Base-by-base conservation (phyloP, 2,329 filamentous ascomycete species). In the Botrytis fabae region DNA sequence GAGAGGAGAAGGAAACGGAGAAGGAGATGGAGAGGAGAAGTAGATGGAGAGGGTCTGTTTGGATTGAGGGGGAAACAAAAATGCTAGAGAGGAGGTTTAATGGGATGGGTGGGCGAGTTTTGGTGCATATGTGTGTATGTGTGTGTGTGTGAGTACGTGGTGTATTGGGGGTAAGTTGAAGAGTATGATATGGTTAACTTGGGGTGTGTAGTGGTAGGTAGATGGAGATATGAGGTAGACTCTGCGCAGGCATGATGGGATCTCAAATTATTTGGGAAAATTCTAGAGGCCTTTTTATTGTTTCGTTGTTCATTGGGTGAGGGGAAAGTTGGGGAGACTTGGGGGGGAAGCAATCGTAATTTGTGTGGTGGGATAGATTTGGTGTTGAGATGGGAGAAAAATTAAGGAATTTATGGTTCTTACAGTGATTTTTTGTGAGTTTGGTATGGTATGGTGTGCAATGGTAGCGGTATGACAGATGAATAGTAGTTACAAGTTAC, bases 221-320 rank as follows among this genome's bases (percentile, higher is more conserved):
- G 48, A 54, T 16, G 25, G 25, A 16, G 25, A n/a, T 16, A 6
- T 5, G 25, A 54, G 12, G 10, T 7, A 54, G 12, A n/a, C 25
- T 16, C 25, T 5, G 12, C 40, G 40, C 25, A 4, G 48, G 25
- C 14, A n/a, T 16, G 5, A 54, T n/a, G 12, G 25, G 12, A 54
- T 54, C n/a, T 16, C 1, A n/a, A n/a, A 12, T n/a, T 16, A 12
- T 2, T 16, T n/a, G 12, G 25, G 12, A 54, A 14, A 25, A n/a
- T 54, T 0, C 14, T 7, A 2, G 7, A 1, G 14, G 0, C 3
- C 25, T 2, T 16, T n/a, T 14, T 54, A 7, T 25, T n/a, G 25
- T n/a, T n/a, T 16, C 1, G 12, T 7, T 54, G 14, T 3, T 7
- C 12, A 54, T 16, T 7, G 25, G 12, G 25, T n/a, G 12, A 14